Evolutionary conservation across 805 yeast genomes (phyloP).

Genomic region (Huiozyma naganishii): DNA sequence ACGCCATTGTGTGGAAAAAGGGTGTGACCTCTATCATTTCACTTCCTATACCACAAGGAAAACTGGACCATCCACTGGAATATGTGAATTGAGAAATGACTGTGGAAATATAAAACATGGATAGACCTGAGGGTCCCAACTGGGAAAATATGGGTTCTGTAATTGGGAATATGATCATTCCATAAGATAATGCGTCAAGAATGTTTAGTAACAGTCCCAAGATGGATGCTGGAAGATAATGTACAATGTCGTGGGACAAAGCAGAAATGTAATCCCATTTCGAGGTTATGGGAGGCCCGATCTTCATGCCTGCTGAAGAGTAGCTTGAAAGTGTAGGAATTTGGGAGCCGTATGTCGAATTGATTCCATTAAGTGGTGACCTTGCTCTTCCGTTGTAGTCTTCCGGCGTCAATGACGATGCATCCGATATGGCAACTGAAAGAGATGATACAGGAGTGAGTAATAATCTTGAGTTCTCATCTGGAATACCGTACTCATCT

Average conservation of each 20-base stretch:
- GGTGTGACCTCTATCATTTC: slow-evolving; percentile 99
- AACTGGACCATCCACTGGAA: slow-evolving; percentile 84
- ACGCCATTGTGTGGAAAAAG: slow-evolving; percentile 92
- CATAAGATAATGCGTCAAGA: slow-evolving; percentile 88
- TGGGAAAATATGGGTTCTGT: slow-evolving; percentile 66
- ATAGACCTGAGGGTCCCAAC: slow-evolving; percentile 79
- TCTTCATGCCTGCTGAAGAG: background rate
- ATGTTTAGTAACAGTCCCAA: slow-evolving; percentile 78
- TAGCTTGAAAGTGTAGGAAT: background rate
- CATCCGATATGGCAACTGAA: slow-evolving; percentile 1
- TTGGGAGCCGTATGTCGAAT: background rate
- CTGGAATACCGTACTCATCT: slow-evolving; percentile 1
- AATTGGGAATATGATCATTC: slow-evolving; percentile 94
- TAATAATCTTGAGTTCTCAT: slow-evolving; percentile 6
- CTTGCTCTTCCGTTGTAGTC: background rate
- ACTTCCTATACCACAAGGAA: slow-evolving; percentile 85
- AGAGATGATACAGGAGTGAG: slow-evolving; percentile 11
- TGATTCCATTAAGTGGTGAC: background rate
- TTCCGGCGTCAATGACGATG: background rate
- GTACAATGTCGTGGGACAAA: slow-evolving; percentile 5
- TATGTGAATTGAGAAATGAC: slow-evolving; percentile 81
- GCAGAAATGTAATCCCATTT: slow-evolving; percentile 1
- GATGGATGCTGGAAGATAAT: slow-evolving; percentile 62
- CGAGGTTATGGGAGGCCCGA: background rate
- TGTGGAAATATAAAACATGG: slow-evolving; percentile 90